These are phyloP conservation scores for Glaciozyma antarctica DNA, from an alignment of 768 basidiomycete species.

Conservation along the genomic window DNA sequence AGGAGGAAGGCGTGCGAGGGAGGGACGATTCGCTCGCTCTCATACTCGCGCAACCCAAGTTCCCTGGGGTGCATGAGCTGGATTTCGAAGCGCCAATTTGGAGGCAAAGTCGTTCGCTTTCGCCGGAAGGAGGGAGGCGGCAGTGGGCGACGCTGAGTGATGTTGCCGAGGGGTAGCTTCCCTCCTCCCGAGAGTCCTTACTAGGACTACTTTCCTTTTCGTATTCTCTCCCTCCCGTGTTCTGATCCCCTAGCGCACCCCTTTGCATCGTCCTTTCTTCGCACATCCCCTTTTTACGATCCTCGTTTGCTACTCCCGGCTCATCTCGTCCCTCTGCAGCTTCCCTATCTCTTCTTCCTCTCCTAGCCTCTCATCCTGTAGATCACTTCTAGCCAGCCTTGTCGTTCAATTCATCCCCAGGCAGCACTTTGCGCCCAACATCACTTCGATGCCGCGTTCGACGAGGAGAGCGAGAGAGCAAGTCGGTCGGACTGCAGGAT, in stretches of 20 bases:
- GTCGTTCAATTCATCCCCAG: no score
- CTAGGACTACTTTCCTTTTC: no score
- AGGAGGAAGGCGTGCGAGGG: neutral
- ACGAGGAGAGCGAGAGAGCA: no score
- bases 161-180: neutral
- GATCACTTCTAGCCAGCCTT: no score
- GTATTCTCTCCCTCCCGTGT: no score
- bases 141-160: neutral
- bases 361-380: no score
- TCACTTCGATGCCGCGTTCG: no score
- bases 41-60: neutral
- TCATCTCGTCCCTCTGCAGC: neutral
- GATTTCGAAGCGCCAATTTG: neutral
- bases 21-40: neutral
- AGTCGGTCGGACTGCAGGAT: no score
- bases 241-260: neutral
- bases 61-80: neutral
- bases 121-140: neutral
- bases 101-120: neutral
- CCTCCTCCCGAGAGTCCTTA: no score
- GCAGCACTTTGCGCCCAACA: no score
- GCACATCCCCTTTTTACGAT: neutral
- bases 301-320: neutral
- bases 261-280: neutral
- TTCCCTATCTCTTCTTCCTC: neutral